These are phyloP conservation scores for Luzula sylvatica DNA, from an alignment of 176 grass and related monocot species.

Conservation along the genomic window DNA sequence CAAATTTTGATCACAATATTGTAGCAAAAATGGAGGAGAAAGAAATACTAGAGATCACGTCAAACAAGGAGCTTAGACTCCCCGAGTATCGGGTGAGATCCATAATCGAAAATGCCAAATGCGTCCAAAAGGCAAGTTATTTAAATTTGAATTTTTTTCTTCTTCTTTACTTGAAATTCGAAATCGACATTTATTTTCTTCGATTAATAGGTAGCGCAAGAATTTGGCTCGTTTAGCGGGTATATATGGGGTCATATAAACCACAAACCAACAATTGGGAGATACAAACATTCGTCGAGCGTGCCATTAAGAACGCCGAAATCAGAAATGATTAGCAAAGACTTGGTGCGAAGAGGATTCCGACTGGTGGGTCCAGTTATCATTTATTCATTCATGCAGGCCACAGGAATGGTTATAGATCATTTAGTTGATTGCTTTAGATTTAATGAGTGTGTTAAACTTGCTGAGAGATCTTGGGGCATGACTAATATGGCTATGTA, in stretches of 20 bases:
- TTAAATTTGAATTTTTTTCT: neutral
- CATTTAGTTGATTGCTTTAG: conserved; percentile 81
- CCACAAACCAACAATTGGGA: conserved; percentile 60
- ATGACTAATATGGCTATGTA: conserved; percentile 67
- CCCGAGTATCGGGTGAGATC: conserved; percentile 64
- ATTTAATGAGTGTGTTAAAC: conserved; percentile 49
- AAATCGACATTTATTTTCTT: neutral
- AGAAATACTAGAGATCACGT: conserved; percentile 37
- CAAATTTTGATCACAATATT: conserved; percentile 39
- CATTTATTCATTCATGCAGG: conserved; percentile 97
- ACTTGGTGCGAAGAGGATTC: conserved; percentile 69
- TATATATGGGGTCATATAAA: conserved; percentile 96
- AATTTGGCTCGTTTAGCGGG: conserved; percentile 86
- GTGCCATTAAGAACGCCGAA: conserved; percentile 82
- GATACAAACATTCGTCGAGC: conserved; percentile 54
- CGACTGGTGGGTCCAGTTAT: conserved; percentile 86
- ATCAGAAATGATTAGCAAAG: conserved; percentile 86
- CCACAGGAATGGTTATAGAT: conserved; percentile 66
- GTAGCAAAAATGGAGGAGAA: conserved; percentile 74
- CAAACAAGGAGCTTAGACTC: conserved; percentile 72
- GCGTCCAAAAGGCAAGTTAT: conserved; percentile 56
- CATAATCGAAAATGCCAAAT: conserved; percentile 87
- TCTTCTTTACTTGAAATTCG: neutral
- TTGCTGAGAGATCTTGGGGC: conserved; percentile 67
- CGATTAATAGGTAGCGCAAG: conserved; percentile 33